Base-by-base conservation (phyloP, 495 filamentous ascomycete species). In the Aspergillus affinis region DNA sequence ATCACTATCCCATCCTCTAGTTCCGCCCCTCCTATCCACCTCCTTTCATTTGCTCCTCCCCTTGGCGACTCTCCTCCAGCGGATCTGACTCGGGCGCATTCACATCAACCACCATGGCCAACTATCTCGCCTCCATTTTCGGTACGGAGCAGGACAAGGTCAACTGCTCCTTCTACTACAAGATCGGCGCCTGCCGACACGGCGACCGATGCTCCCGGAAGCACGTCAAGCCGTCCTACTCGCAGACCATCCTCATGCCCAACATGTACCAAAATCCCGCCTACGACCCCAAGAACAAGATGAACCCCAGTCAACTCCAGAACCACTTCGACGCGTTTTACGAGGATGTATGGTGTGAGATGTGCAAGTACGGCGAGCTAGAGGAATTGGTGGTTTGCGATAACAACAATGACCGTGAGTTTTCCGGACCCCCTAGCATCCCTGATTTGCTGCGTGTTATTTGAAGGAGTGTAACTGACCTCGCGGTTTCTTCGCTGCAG, bases 301-400 rank as follows among this genome's bases (percentile, higher is more conserved):
- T 97, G 90, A 96, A 94, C 77, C 73, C 92, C 12, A 86, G 81
- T 62, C 94, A 98, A 81, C 87, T 97, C 72, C 93, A 97, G 79
- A 95, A 93, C 78, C 94, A 98, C 81, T 98, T 98, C 71, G 95
- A 98, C 78, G 93, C 94, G 65, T 98, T 98, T 80, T 98, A 98
- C 81, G 94, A 98, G 79, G 94, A 98, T 74, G 88, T 98, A 64
- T 98, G 94, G 91, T 97, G 93, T 81, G 94, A 98, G 83, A 90
- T 98, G 88, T 93, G 90, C 87, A 88, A 90, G 75, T 93, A 92
- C 72, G 91, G 91, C 53, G 91, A 95, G 79, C 76, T 92, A 13
- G 91, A 95, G 78, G 91, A 95, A 73, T 82, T 95, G 30, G 91
- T 95, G 9, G 89, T 93, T 3, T 95, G 91, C 72, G 91, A 94